Conservation (phyloP, 192 early-diverging fungal species). For the Coemansia aciculifera region DNA sequence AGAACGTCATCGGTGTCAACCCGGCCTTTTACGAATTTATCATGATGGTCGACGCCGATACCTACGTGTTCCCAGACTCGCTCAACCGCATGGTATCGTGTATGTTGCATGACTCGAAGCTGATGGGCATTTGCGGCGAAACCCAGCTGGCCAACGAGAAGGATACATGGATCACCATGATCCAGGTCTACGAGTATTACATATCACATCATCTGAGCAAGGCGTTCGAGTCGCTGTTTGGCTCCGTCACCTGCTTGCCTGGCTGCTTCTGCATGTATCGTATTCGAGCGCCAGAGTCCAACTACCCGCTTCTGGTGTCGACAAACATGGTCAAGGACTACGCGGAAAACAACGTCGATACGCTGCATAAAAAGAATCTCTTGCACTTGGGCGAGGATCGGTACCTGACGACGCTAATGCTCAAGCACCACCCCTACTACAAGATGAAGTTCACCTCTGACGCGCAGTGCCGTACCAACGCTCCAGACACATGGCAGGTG, state of each 20-base stretch:
- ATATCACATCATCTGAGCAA: conserved; percentile 97
- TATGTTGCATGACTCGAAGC: conserved; percentile 90
- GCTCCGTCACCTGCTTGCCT: conserved; percentile 96
- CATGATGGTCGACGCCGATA: conserved; percentile 99
- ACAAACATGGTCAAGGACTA: conserved; percentile 90
- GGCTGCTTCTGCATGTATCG: conserved; percentile 99
- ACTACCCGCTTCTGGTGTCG: conserved; percentile 86
- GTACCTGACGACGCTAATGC: conserved; percentile 90
- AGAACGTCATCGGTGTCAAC: conserved; percentile 98
- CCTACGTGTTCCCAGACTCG: conserved; percentile 88
- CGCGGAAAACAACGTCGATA: conserved; percentile 92
- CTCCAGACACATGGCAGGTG: conserved; percentile 94
- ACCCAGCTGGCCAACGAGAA: conserved; percentile 94
- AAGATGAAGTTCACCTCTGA: conserved; percentile 95
- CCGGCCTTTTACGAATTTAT: conserved; percentile 98
- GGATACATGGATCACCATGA: conserved; percentile 96
- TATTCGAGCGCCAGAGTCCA: conserved; percentile 86
- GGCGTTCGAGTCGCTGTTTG: conserved; percentile 97
- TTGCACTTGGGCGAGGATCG: conserved; percentile 99
- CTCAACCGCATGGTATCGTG: conserved; percentile 95
- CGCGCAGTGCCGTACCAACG: conserved; percentile 93
- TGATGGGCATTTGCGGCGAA: conserved; percentile 97
- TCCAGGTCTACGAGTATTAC: conserved; percentile 99
- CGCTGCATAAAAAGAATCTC: conserved; percentile 98
- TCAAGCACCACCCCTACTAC: conserved; percentile 99